Conservation (phyloP, 2,329 filamentous ascomycete genomes). For the Penicillium polonicum region DNA sequence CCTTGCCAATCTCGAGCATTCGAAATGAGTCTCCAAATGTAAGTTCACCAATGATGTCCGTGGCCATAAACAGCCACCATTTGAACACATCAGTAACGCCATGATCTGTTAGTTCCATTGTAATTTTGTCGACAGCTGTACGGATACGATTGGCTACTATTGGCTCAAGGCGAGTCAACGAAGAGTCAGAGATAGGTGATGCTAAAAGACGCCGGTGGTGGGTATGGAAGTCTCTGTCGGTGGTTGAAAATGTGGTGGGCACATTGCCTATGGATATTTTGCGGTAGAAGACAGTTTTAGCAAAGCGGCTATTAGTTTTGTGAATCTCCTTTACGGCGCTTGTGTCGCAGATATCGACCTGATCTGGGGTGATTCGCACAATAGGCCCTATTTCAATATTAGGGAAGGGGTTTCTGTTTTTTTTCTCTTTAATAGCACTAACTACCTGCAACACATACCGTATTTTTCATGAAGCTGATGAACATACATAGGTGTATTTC, state of each 20-base stretch:
- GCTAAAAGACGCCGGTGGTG: constrained; percentile 46
- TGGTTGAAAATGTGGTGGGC: constrained; percentile 44
- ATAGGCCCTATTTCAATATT: constrained; percentile 25
- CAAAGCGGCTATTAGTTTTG: constrained; percentile 32
- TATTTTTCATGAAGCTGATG: constrained; percentile 32
- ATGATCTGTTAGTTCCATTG: constrained; percentile 42
- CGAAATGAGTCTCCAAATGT: constrained; percentile 57
- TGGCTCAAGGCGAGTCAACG: constrained; percentile 38
- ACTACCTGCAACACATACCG: constrained; percentile 15
- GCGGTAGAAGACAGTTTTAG: constrained; percentile 38
- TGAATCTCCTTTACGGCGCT: constrained; percentile 36
- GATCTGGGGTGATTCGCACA: constrained; percentile 31
- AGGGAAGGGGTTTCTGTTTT: background rate
- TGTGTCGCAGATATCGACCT: constrained; percentile 42
- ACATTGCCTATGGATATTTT: constrained; percentile 16
- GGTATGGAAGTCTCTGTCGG: constrained; percentile 42
- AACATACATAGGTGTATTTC: constrained; percentile 22
- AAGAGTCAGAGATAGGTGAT: constrained; percentile 24
- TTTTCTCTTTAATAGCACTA: too few species aligned
- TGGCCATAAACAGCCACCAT: constrained; percentile 56
- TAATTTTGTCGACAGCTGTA: constrained; percentile 47
- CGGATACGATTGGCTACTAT: constrained; percentile 40
- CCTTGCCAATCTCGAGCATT: constrained; percentile 52
- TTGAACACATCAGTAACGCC: constrained; percentile 51
- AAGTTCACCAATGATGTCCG: constrained; percentile 55